A percentile compares a stretch with the other conserved stretches of the same genome.
Evolutionary conservation across 2,329 filamentous ascomycete species (phyloP).

Genomic region (Fusarium sp.): DNA sequence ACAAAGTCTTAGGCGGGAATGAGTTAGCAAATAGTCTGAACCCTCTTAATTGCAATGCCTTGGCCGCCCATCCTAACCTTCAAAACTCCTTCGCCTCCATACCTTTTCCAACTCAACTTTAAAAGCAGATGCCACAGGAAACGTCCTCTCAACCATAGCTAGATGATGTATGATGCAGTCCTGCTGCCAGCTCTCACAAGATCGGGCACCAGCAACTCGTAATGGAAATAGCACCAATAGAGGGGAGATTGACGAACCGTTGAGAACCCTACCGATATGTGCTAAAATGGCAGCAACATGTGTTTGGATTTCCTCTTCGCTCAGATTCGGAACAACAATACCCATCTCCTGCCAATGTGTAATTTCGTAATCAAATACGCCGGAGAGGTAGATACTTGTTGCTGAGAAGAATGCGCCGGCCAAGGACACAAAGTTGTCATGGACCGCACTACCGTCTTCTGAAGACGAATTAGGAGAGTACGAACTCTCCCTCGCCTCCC

Average conservation of each 20-base stretch:
- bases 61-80: neutral
- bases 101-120: constrained; percentile 37
- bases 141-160: constrained; percentile 34
- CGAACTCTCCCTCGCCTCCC: constrained; percentile 8
- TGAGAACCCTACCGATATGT: constrained; percentile 33
- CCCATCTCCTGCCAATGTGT: constrained; percentile 48
- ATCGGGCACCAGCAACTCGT: constrained; percentile 54
- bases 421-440: constrained; percentile 40
- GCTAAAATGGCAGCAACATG: constrained; percentile 49
- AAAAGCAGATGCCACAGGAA: constrained; percentile 50
- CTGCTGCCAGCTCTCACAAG: constrained; percentile 43
- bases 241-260: constrained; percentile 46
- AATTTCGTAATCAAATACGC: constrained; percentile 56
- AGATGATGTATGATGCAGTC: constrained; percentile 42
- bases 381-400: constrained; percentile 56
- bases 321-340: constrained; percentile 44
- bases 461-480: rapidly evolving
- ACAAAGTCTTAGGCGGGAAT: no score
- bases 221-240: constrained; percentile 55
- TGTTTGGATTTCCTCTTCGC: constrained; percentile 36
- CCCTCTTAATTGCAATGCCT: neutral
- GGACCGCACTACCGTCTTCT: rapidly evolving
- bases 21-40: no score
- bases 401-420: constrained; percentile 50
- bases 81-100: constrained; percentile 34